Conservation (phyloP, 2,329 filamentous ascomycete species). For the Xylariales sp. region DNA sequence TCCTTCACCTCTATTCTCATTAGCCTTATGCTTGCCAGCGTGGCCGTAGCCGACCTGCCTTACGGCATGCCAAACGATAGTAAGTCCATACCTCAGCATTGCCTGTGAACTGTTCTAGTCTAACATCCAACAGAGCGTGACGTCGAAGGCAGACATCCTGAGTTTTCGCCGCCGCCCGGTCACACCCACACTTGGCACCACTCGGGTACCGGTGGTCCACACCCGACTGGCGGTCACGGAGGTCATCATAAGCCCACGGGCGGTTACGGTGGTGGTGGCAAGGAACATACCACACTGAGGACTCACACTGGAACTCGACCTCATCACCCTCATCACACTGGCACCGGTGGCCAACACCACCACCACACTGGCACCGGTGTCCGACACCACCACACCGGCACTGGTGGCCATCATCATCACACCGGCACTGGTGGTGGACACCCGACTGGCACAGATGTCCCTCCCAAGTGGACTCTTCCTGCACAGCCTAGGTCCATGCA, state of each 20-base stretch:
- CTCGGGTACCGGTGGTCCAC: too few relatives aligned
- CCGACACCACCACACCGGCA: not conserved
- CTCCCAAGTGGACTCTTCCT: not conserved
- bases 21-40: not conserved
- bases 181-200: not conserved
- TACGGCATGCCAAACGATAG: slow-evolving; percentile 2
- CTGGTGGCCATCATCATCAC: not conserved
- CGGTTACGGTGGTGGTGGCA: too few relatives aligned
- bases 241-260: too few relatives aligned
- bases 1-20: slow-evolving; percentile 1
- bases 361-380: not conserved
- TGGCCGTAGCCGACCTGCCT: slow-evolving; percentile 4
- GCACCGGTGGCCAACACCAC: not conserved
- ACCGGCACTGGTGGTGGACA: not conserved
- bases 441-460: not conserved
- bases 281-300: too few relatives aligned
- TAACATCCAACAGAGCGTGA: not conserved
- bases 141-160: too few relatives aligned
- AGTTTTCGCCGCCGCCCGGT: too few relatives aligned
- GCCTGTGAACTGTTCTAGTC: not conserved
- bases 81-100: not conserved
- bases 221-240: too few relatives aligned
- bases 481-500: not conserved
- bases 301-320: too few relatives aligned
- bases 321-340: too few relatives aligned